Evolutionary conservation across 176 grass and related monocot genomes (phyloP).

Genomic region (sorghum (Sorghum bicolor)): DNA sequence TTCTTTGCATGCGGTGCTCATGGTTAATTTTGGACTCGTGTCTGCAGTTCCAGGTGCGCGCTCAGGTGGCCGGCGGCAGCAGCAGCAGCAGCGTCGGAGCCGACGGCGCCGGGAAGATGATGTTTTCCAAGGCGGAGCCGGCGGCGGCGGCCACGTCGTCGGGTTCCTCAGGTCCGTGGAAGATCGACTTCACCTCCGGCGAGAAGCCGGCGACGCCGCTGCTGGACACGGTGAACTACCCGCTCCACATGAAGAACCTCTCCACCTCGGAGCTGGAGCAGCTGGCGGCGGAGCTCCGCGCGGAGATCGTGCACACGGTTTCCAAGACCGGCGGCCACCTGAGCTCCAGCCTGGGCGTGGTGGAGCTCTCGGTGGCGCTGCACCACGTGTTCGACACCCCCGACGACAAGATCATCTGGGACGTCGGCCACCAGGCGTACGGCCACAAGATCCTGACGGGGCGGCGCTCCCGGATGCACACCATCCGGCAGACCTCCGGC

Average conservation of each 20-base stretch:
- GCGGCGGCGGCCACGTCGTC: neutral
- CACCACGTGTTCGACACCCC: slow-evolving; percentile 95
- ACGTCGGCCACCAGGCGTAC: slow-evolving; percentile 96
- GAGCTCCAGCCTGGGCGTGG: slow-evolving; percentile 81
- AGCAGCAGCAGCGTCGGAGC: neutral
- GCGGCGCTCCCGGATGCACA: slow-evolving; percentile 81
- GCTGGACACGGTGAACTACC: slow-evolving; percentile 78
- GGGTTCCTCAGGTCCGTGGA: slow-evolving; percentile 4
- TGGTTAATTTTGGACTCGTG: neutral
- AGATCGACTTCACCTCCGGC: slow-evolving; percentile 54
- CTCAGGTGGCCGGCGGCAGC: neutral
- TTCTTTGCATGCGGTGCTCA: neutral
- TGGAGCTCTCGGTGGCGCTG: slow-evolving; percentile 79
- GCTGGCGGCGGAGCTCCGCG: slow-evolving; percentile 75
- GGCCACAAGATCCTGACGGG: slow-evolving; percentile 96
- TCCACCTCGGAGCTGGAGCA: slow-evolving; percentile 77
- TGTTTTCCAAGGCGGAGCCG: slow-evolving; percentile 30
- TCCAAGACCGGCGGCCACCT: slow-evolving; percentile 80
- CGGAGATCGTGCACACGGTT: slow-evolving; percentile 66
- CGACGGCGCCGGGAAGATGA: slow-evolving; percentile 25
- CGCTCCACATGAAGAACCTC: slow-evolving; percentile 94
- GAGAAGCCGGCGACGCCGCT: slow-evolving; percentile 81
- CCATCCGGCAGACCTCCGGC: slow-evolving; percentile 79
- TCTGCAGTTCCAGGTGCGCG: slow-evolving; percentile 57
- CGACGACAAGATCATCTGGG: slow-evolving; percentile 94